Evolutionary conservation across 129 eudicot species (phyloP), one percentile per base, ranked within the genome.

Genomic region (Ambrosia trifida): DNA sequence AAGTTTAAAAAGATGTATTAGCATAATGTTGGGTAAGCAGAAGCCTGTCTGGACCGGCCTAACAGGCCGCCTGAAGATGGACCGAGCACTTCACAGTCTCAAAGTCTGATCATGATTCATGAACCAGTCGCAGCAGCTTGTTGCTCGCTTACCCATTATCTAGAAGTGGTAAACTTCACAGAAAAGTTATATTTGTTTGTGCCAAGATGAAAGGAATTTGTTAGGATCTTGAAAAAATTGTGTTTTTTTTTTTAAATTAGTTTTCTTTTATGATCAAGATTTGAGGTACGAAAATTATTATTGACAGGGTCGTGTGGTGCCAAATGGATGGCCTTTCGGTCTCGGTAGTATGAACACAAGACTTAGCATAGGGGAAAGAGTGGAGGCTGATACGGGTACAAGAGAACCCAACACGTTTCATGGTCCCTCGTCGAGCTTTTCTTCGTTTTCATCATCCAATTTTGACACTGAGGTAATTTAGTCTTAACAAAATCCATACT

Each of bases 251-350:
- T 53, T 53, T 52, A 18, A 14, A 53, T 17, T 56, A 64, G 0
- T 43, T 57, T 30, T 72, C 5, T 11, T 59, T 18, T 31, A 4
- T 28, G 24, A 60, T 28, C 2, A 4, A 72, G 68, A 8, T 38
- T 50, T 72, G 78, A 64, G 16, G 2, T 30, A 14, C 49, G 56
- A 43, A n/a, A 11, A 47, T 1, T 20, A 24, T 44, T 72, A 31
- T 64, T 64, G 63, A 28, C 40, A 78, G 82, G 74, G 69, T 72
- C 53, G 32, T 78, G 82, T 72, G 63, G 73, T 64, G 47, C 81
- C 83, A 4, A 78, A 59, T 49, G 96, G 96, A 84, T 90, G 96
- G 96, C 96, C 96, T 9, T 79, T 90, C n/a, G 96, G 96, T 46
- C 89, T 90, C 8, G 89, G 85, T 72, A 87, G 79, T 79, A 78